Base-by-base conservation (phyloP, 1,284 basidiomycete genomes). In the Prillingera fragicola region DNA sequence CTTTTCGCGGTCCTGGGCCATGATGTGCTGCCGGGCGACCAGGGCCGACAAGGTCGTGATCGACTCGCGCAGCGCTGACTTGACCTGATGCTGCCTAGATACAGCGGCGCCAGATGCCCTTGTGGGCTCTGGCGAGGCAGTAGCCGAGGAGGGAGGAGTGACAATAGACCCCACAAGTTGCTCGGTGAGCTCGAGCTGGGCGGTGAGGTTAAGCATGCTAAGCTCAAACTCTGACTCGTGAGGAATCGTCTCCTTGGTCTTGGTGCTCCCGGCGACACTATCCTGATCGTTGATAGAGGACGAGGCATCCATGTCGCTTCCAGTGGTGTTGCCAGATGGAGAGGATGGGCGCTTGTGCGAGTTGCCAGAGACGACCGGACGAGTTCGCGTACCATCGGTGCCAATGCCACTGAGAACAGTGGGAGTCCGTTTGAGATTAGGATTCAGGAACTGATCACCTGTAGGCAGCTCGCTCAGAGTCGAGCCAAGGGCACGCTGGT, bases 1-100 rank as follows among this genome's bases (percentile, higher is more conserved):
- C 33, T 79, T 77, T 59, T 96, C 92, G n/a, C 94, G 78, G 41
- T 85, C 83, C 36, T 76, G 75, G 1, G 79, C 76, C 81, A 92
- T 90, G 27, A 76, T 68, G 5, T 82, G 72, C 59, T 87, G 90
- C 47, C 86, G 82, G 35, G 73, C 73, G 15, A 89, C 68, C 63
- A 87, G 78, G 2, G 68, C 69, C 38, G 80, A 77, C 2, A 84
- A 77, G 0, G 77, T 74, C 0, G 69, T 51, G 13, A 91, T 72
- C 1, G 84, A 83, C 17, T 84, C 80, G 22, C 77, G 74, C 2
- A 92, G 63, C 0, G 84, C 84, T 3, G 70, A 68, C 56, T 75
- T 77, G 48, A 80, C 67, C 55, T 82, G 80, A 29, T 63, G 63
- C 27, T 74, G 68, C 5, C 71, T 71, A 12, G 69, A 62, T 10